Evolutionary conservation across 164 flowering plant genomes (phyloP), one percentile per base, ranked within the genome.

Genomic region (Magnolia changhungtana): DNA sequence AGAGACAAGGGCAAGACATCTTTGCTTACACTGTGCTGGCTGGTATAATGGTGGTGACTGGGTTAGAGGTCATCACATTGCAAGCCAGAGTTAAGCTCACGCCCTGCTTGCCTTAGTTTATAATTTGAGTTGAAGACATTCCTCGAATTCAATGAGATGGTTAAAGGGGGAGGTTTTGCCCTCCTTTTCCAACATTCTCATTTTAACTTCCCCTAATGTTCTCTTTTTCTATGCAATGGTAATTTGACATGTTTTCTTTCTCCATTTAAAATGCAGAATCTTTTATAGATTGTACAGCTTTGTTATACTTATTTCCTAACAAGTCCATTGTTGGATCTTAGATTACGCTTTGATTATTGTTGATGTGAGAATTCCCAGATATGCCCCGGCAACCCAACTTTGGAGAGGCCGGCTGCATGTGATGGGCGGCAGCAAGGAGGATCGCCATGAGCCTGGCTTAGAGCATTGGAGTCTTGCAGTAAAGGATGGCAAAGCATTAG

Each of bases 331-430:
- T 55, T 9, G 45, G 45, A 37, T 55, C 61, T 55, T 11, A 11
- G 61, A 3, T 55, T 2, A 55, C 16, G 4, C 13, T 55, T 55
- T 55, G 61, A 55, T 11, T 11, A 55, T 11, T 55, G 13, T 55
- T 55, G 16, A 55, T 9, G 16, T 55, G 61, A 55, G 13, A 16
- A 61, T 65, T 70, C 79, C 75, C 83, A 94, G 99, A 83, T 96
- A 96, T 88, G 97, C 98, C 66, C 97, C 99, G 13, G 99, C 99
- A 55, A 96, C 98, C 55, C 93, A 89, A 79, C 86, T 96, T 58
- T 96, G 99, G 99, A 90, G 92, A 86, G 98, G 98, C 59, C 90
- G 99, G 74, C 95, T 96, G 19, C 99, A 96, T 83, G 99, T 93
- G 78, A 94, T 96, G 98, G 99, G 98, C 58, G 98, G 99, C 50